Evolutionary conservation across 2,329 filamentous ascomycete genomes (phyloP), one percentile per base, ranked within the genome.

Genomic region (Mycosphaerelloides madeirae): DNA sequence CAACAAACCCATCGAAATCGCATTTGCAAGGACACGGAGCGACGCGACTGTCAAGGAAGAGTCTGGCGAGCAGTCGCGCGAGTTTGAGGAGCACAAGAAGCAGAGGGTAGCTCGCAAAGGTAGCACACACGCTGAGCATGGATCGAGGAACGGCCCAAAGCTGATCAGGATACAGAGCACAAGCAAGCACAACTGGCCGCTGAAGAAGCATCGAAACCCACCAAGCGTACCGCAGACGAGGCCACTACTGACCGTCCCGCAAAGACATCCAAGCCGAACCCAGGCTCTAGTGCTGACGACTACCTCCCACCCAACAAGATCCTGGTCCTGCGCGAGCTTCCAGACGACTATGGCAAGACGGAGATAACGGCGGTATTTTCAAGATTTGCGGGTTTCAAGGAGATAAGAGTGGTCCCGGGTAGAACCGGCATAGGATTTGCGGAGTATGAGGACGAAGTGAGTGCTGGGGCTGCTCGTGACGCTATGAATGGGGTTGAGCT

Each of bases 261-360:
- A 43, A 91, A 91, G 72, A 76, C 83, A 13, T 76, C 79, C 71
- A 94, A 94, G 65, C 46, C 56, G 5, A 80, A 86, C 4, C 75
- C 80, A 12, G 76, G 81, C 1, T 84, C 89, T 43, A 83, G 97
- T 14, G 89, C 90, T n/a, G 93, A 97, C 77, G 93, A 98, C 70
- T 97, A 95, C 67, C 79, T 97, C 3, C 91, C 91, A 3, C 91
- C 93, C 29, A 97, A 97, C 79, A 96, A 95, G 73, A 95, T 89
- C 55, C 78, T 98, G 29, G 95, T 97, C 71, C 74, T 97, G 49
- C 88, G 94, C 71, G 91, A 97, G 59, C 70, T 98, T 29, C 90
- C 93, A 7, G 87, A 91, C 52, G 85, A 88, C 53, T 88, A 86
- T 68, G 85, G 86, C 65, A 81, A 87, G 60, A 89, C 95, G 53